Base-by-base conservation (phyloP, 768 basidiomycete genomes). In the Lactarius indigo region DNA sequence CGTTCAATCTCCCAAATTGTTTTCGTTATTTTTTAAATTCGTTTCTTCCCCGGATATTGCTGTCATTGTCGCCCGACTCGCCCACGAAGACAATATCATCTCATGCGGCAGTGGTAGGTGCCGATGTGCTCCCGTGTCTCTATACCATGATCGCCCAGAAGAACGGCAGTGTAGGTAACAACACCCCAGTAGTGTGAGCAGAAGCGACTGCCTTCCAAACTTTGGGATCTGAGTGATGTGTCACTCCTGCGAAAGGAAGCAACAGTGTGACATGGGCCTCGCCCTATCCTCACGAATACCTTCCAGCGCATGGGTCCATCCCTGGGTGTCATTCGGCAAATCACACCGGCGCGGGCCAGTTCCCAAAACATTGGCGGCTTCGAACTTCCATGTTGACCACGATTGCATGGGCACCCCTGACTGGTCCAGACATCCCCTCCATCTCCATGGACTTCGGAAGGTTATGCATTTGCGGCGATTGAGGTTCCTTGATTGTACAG, bases 371-470 rank as follows among this genome's bases (percentile, higher is more conserved):
- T 52, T 39, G 33, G 39, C 62, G 31, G 26, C 39, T n/a, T 47
- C 47, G 41, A 17, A 64, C 62, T 60, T 59, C 66, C 58, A 41
- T 39, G 31, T 47, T 64, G 58, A 39, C 62, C 39, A 17, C 44
- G 55, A 35, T 18, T 55, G 31, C 37, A 20, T 58, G 37, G 17
- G n/a, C 54, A 17, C 57, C 26, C 59, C 42, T 63, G 33, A 37
- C 41, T 26, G 57, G 50, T 55, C 52, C 44, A 37, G 66, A 64
- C 42, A 30, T 3, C n/a, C 17, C 41, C 35, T 37, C 66, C 52
- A 57, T 64, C 63, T 68, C 62, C 66, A 52, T 68, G 41, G 63
- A 68, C 58, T 12, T 68, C 66, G 66, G 66, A 59, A 20, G 33
- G 66, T 68, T 60, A 59, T 64, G 52, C 47, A 52, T 57, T 17